Evolutionary conservation across 148 eudicot species (phyloP).

Genomic region (Vaccinium myrtillus): DNA sequence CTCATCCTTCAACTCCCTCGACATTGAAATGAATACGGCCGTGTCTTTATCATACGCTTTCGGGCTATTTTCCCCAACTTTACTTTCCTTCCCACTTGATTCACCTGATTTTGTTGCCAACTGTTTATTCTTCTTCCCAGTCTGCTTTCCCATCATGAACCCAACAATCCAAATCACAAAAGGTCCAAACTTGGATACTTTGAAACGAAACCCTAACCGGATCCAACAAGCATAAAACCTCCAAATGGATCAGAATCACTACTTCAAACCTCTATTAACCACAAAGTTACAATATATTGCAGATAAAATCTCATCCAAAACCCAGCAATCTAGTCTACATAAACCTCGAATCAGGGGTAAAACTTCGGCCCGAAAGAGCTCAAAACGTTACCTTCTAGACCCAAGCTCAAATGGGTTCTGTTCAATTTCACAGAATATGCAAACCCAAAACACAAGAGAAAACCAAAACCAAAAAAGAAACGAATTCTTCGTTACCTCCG

Average conservation of each 20-base stretch:
- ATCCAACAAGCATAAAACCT: conserved; percentile 2
- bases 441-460: conserved; percentile 8
- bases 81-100: conserved; percentile 30
- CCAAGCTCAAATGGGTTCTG: conserved; percentile 3
- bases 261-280: not conserved
- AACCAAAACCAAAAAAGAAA: conserved; percentile 6
- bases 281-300: not conserved
- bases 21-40: conserved; percentile 60
- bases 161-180: conserved; percentile 27
- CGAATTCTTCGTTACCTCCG: conserved; percentile 11
- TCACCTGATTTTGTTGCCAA: conserved; percentile 36
- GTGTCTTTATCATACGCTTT: conserved; percentile 66
- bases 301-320: not conserved
- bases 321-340: not conserved
- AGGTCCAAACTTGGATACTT: not conserved
- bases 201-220: not conserved
- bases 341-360: not conserved
- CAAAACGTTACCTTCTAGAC: not conserved
- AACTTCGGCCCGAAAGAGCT: not conserved
- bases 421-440: not conserved
- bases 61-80: conserved; percentile 35
- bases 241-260: not conserved
- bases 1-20: conserved; percentile 78
- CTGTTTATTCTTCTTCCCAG: conserved; percentile 56
- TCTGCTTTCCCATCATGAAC: conserved; percentile 59